These are phyloP conservation scores for Phytophthora nicotianae DNA, from an alignment of 352 stramenopile genomes.

Conservation along the genomic window DNA sequence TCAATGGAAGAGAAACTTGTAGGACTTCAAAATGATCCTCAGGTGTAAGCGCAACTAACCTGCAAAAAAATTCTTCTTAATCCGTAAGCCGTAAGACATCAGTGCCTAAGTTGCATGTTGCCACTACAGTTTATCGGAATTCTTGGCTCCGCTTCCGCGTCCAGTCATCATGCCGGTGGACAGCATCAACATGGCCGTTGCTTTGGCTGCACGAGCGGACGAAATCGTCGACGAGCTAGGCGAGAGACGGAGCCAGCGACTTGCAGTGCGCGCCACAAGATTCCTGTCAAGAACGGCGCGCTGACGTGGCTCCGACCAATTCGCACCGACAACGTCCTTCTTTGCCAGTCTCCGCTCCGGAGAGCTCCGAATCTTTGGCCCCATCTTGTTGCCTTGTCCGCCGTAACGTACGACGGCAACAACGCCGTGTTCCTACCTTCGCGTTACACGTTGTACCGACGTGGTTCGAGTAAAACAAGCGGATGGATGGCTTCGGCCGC, in stretches of 20 bases:
- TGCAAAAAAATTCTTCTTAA: neutral
- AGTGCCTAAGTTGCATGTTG: neutral
- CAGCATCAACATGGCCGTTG: constrained; percentile 16
- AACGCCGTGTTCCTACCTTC: constrained; percentile 11
- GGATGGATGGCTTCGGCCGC: constrained; percentile 22
- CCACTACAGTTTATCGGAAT: neutral
- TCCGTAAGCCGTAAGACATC: neutral
- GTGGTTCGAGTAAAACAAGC: neutral
- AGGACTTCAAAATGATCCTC: neutral
- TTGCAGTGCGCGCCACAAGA: constrained; percentile 20
- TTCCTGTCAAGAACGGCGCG: constrained; percentile 4
- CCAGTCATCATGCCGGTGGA: neutral
- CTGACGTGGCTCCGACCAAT: constrained; percentile 20
- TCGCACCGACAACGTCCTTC: constrained; percentile 13
- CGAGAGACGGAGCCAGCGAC: constrained; percentile 26
- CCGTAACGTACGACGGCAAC: constrained; percentile 3
- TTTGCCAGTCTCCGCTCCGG: constrained; percentile 4
- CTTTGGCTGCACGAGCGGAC: constrained; percentile 18
- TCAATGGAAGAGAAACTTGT: neutral
- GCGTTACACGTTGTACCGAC: too few species aligned
- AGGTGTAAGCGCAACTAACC: neutral
- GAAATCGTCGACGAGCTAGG: constrained; percentile 15
- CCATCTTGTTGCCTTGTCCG: constrained; percentile 22
- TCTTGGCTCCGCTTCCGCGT: neutral
- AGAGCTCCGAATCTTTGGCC: constrained; percentile 26